Percentiles rank a stretch among this genome's conserved stretches.
phyloP scores from a whole-genome alignment of 805 yeast species.

The Candida piceae region DNA sequence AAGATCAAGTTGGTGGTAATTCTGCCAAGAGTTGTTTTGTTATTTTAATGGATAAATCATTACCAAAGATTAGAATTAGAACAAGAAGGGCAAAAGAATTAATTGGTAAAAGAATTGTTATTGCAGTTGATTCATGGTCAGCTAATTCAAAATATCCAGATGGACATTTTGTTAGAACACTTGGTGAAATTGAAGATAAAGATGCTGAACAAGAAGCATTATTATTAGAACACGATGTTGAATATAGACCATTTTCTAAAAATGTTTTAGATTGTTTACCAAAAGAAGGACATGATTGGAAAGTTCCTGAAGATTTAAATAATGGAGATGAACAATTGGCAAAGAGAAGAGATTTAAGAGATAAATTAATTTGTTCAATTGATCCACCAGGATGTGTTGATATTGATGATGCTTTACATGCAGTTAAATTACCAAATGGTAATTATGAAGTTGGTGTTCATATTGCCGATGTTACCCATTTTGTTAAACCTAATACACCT shows the following conservation, averaged over 20 bases:
- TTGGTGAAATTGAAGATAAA: conserved; percentile 87
- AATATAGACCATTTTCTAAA: conserved; percentile 91
- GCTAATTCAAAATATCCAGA: conserved; percentile 76
- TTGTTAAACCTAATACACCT: conserved; percentile 88
- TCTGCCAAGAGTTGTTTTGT: conserved; percentile 79
- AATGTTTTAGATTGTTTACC: conserved; percentile 92
- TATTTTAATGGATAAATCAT: conserved; percentile 78
- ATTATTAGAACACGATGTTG: conserved; percentile 91
- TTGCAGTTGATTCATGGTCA: conserved; percentile 93
- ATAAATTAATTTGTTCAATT: conserved; percentile 85
- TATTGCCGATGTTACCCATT: conserved; percentile 97
- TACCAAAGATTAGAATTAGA: conserved; percentile 81
- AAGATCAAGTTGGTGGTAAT: conserved; percentile 49
- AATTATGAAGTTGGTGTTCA: conserved; percentile 97
- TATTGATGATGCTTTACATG: conserved; percentile 97
- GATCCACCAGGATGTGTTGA: conserved; percentile 99
- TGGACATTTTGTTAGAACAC: conserved; percentile 87
- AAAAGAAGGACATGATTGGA: conserved; percentile 89
- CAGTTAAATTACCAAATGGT: conserved; percentile 78
- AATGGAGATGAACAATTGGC: conserved; percentile 49
- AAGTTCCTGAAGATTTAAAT: conserved; percentile 62
- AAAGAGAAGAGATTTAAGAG: conserved; percentile 80
- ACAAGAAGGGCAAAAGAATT: conserved; percentile 83
- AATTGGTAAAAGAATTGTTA: conserved; percentile 84
- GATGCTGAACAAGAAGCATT: conserved; percentile 96